phyloP scores from a whole-genome alignment of 148 eudicot species.

The Camellia granthamiana region DNA sequence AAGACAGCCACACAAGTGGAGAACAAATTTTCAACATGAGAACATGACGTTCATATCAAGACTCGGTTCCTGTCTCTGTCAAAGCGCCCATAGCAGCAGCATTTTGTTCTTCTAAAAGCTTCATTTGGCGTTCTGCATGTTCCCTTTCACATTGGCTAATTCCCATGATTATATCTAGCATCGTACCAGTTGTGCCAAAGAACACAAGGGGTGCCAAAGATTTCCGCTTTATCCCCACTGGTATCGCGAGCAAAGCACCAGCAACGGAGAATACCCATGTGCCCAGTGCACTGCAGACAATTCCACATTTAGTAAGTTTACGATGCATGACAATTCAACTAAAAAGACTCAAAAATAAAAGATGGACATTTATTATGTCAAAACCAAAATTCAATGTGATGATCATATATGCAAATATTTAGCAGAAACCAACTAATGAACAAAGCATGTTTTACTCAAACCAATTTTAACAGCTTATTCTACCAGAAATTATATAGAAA shows the following conservation, averaged over 20 bases:
- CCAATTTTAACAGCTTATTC: background rate
- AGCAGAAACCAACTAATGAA: background rate
- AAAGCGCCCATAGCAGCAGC: slow-evolving; percentile 32
- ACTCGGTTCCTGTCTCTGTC: slow-evolving; percentile 20
- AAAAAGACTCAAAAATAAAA: background rate
- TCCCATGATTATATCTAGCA: slow-evolving; percentile 95
- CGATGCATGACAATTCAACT: background rate
- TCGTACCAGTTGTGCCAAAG: slow-evolving; percentile 96
- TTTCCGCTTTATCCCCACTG: slow-evolving; percentile 81
- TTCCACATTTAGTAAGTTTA: background rate
- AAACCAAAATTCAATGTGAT: background rate
- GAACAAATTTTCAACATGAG: background rate
- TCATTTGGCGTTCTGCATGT: slow-evolving; percentile 90
- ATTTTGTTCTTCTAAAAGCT: slow-evolving; percentile 74
- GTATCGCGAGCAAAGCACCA: slow-evolving; percentile 92
- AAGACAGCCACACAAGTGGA: background rate
- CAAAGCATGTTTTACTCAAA: background rate
- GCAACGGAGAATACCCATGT: slow-evolving; percentile 96
- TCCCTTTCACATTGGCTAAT: slow-evolving; percentile 91
- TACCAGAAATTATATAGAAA: no score
- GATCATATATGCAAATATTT: background rate
- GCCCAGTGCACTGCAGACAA: slow-evolving; percentile 71
- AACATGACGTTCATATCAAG: slow-evolving; percentile 16
- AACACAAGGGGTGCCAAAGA: slow-evolving; percentile 92
- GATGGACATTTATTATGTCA: background rate